A percentile compares a stretch with the other conserved stretches of the same genome.
phyloP scores from a whole-genome alignment of 495 filamentous ascomycete genomes.

The Letharia columbiana region DNA sequence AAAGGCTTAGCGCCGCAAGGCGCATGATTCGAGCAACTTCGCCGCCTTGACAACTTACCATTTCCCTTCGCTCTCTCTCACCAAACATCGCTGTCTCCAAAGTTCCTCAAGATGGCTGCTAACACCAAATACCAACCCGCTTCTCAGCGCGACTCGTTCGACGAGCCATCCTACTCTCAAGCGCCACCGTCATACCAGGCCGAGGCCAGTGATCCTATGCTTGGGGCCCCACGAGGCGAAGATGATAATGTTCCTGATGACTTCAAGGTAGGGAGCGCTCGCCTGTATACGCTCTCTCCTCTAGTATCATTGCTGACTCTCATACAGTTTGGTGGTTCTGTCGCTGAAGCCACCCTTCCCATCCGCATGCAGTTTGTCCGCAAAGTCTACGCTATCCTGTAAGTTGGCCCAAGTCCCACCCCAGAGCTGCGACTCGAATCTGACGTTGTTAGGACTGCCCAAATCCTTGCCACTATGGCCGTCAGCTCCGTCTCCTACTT shows the following conservation, averaged over 20 bases:
- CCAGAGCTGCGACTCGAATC: background rate
- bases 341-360: conserved; percentile 85
- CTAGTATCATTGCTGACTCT: conserved; percentile 12
- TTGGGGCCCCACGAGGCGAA: conserved; percentile 65
- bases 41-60: conserved; percentile 8
- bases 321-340: conserved; percentile 71
- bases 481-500: conserved; percentile 80
- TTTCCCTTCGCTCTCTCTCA: background rate
- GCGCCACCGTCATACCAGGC: conserved; percentile 75
- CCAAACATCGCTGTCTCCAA: background rate
- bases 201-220: conserved; percentile 44
- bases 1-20: background rate
- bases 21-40: conserved; percentile 12
- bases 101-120: conserved; percentile 45
- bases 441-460: conserved; percentile 53
- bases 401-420: conserved; percentile 27
- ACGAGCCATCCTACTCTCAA: conserved; percentile 61
- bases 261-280: conserved; percentile 61
- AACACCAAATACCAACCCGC: conserved; percentile 63
- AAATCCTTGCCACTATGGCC: conserved; percentile 74
- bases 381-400: conserved; percentile 83
- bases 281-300: background rate
- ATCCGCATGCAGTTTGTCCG: conserved; percentile 97
- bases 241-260: conserved; percentile 92
- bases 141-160: conserved; percentile 65